Conservation (phyloP, 2,329 filamentous ascomycete genomes). For the Arthrinium phaeospermum region DNA sequence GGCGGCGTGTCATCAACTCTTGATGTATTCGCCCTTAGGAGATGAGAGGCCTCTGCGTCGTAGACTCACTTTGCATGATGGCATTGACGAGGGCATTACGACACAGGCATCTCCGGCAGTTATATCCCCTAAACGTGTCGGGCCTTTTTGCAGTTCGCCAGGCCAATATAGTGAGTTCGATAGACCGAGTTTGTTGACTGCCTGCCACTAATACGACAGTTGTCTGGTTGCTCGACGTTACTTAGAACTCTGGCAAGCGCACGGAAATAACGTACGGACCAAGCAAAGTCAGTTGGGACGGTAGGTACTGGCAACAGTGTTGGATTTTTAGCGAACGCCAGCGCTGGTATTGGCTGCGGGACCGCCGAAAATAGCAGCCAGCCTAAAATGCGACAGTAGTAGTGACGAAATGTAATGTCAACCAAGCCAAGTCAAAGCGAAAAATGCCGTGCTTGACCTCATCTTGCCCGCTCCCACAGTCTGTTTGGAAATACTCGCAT, state of each 20-base stretch:
- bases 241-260: background rate
- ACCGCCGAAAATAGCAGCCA: conserved; percentile 9
- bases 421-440: background rate
- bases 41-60: background rate
- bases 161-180: background rate
- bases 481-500: background rate
- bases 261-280: background rate
- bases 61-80: background rate
- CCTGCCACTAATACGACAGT: background rate
- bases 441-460: background rate
- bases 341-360: background rate
- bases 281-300: background rate
- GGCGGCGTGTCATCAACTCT: background rate
- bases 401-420: background rate
- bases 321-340: background rate
- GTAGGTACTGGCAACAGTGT: background rate
- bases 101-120: background rate
- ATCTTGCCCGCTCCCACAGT: background rate
- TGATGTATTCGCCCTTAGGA: background rate
- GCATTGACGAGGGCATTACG: background rate
- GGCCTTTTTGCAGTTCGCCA: background rate
- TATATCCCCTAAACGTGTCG: background rate
- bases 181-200: conserved; percentile 1
- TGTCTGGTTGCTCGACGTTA: background rate
- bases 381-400: background rate